A percentile compares a stretch with the other conserved stretches of the same genome.
Evolutionary conservation across 2,329 filamentous ascomycete genomes (phyloP).

Genomic region (Aureobasidium melanogenum): DNA sequence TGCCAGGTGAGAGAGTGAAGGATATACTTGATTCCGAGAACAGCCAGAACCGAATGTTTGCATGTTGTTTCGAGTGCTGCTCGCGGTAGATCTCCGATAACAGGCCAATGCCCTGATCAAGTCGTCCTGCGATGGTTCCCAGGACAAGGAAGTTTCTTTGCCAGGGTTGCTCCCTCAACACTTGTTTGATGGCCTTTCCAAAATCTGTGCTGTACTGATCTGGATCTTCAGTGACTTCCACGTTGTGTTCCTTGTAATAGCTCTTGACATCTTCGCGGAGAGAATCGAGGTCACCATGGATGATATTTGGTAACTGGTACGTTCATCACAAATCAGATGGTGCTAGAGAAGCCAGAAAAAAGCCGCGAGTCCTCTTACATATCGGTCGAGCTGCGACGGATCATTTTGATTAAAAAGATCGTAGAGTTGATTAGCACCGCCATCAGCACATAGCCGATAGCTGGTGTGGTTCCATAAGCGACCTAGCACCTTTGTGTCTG

Average conservation of each 20-base stretch:
- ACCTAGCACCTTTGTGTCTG: constrained; percentile 40
- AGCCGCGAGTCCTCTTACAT: constrained; percentile 6
- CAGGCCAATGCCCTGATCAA: constrained; percentile 86
- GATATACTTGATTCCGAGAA: constrained; percentile 74
- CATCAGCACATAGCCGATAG: constrained; percentile 75
- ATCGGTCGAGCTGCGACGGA: not conserved
- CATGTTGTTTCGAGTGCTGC: constrained; percentile 29
- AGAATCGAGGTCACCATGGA: constrained; percentile 90
- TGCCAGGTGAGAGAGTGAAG: constrained; percentile 64
- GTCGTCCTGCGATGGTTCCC: constrained; percentile 77
- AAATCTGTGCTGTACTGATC: constrained; percentile 91
- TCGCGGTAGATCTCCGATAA: constrained; percentile 70
- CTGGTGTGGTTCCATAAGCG: constrained; percentile 45
- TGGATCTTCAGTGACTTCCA: constrained; percentile 58
- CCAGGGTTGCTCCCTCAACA: constrained; percentile 36
- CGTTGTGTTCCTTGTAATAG: constrained; percentile 56
- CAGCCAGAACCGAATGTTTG: constrained; percentile 55
- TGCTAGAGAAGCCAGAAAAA: not conserved
- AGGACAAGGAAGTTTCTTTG: constrained; percentile 56
- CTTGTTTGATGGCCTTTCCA: constrained; percentile 61
- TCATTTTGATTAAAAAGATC: constrained; percentile 31
- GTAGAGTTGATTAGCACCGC: constrained; percentile 72
- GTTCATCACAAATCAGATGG: constrained; percentile 18
- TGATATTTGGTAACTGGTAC: constrained; percentile 42
- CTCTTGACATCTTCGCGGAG: constrained; percentile 51